Evolutionary conservation across 2,329 filamentous ascomycete species (phyloP).

Genomic region (Colletotrichum tofieldiae): DNA sequence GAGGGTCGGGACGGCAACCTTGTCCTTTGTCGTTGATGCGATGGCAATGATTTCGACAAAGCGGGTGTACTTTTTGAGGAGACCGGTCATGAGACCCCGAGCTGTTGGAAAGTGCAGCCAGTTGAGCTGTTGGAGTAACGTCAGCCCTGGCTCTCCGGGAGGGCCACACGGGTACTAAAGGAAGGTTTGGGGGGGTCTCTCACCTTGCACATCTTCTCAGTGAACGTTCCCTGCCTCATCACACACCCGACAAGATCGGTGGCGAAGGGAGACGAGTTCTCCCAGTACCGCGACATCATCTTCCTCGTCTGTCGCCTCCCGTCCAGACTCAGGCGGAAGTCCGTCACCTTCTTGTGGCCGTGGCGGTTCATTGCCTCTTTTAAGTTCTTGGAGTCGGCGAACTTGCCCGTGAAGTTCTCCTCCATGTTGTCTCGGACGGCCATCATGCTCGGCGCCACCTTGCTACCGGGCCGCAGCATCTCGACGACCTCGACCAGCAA

Average conservation of each 20-base stretch:
- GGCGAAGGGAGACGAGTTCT: constrained; percentile 55
- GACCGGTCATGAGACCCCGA: constrained; percentile 70
- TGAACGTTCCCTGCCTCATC: constrained; percentile 59
- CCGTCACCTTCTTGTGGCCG: constrained; percentile 24
- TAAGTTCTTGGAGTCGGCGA: constrained; percentile 32
- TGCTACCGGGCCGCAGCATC: constrained; percentile 2
- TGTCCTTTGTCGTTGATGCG: constrained; percentile 50
- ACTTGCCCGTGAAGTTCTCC: constrained; percentile 40
- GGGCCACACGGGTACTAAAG: background rate
- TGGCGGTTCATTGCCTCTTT: constrained; percentile 26
- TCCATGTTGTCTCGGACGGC: constrained; percentile 29
- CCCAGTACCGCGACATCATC: constrained; percentile 61
- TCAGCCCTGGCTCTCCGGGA: background rate
- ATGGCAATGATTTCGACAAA: constrained; percentile 71
- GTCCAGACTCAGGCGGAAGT: constrained; percentile 39
- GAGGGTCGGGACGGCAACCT: constrained; percentile 75
- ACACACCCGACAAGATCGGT: constrained; percentile 59
- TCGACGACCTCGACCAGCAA: constrained; percentile 28
- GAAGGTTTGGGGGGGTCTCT: background rate
- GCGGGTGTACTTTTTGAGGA: constrained; percentile 73
- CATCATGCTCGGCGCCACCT: constrained; percentile 21
- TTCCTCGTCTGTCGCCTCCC: constrained; percentile 53
- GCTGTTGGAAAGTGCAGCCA: constrained; percentile 79
- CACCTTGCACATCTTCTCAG: constrained; percentile 50
- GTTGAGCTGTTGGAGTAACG: constrained; percentile 64